Conservation (phyloP, 768 basidiomycete genomes). For the Boletus subcaerulescens region DNA sequence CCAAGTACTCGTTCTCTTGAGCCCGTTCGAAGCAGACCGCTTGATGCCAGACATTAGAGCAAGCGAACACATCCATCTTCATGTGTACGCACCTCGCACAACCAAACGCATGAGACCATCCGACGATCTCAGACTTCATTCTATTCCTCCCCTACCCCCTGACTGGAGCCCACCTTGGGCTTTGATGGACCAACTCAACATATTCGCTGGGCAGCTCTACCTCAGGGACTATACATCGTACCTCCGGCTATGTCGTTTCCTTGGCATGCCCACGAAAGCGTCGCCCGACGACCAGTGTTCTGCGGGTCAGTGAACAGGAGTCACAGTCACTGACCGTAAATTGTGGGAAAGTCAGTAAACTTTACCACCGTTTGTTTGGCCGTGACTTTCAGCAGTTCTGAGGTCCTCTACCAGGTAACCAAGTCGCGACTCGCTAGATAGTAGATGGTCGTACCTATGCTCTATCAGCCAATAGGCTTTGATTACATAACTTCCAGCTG, state of each 20-base stretch:
- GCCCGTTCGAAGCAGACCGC: constrained; percentile 35
- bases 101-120: constrained; percentile 8
- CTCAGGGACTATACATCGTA: constrained; percentile 4
- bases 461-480: too few species aligned
- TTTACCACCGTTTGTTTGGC: too few species aligned
- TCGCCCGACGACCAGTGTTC: background rate
- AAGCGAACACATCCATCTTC: constrained; percentile 34
- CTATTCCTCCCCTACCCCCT: constrained; percentile 2
- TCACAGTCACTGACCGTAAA: too few species aligned
- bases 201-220: too few species aligned
- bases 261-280: constrained; percentile 15
- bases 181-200: background rate
- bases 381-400: too few species aligned
- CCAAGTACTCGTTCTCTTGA: background rate
- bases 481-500: too few species aligned
- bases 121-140: constrained; percentile 27
- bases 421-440: too few species aligned
- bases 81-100: constrained; percentile 39
- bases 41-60: constrained; percentile 36
- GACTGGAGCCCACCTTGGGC: background rate
- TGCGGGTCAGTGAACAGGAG: too few species aligned
- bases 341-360: too few species aligned
- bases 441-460: too few species aligned
- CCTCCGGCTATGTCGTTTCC: constrained; percentile 18
- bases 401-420: too few species aligned